Evolutionary conservation across 306 rosid genomes (phyloP), one percentile per base, ranked within the genome.

Genomic region (Quillaja saponaria): DNA sequence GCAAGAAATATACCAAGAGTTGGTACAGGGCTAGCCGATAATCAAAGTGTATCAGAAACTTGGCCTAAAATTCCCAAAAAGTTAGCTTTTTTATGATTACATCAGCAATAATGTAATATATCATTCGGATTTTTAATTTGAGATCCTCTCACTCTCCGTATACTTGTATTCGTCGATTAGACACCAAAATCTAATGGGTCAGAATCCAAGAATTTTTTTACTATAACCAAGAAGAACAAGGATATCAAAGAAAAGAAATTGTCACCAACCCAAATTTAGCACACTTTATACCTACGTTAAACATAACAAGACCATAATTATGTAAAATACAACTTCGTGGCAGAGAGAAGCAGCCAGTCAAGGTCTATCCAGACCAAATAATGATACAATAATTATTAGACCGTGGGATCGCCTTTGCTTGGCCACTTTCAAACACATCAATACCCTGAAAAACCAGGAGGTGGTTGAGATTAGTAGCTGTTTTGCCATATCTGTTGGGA

Each of bases 401-500:
- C 75, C 68, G 64, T 59, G 46, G 45, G 57, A 71, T 68, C 53
- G 76, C 84, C 91, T 78, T 53, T 33, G 67, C 67, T 63, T 78
- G 84, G 82, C 90, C 85, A 80, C 89, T 77, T 73, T 67, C 66
- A 82, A 80, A 75, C 79, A 33, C 75, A 68, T 66, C 72, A 74
- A 51, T 85, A 74, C 87, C 87, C 87, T 55, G 79, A 81, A 77
- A 86, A 82, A 39, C 10, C 13, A 39, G 10, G 44, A 76, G 79
- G 71, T 70, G 76, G 69, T 56, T 54, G n/a, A n/a, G n/a, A n/a
- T n/a, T 85, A 94, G 88, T 94, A 94, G 84, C 77, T 82, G 89
- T 89, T 87, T 67, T 90, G 99, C 99, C 99, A 94, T 68, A 94
- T 33, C 64, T 89, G 97, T 67, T 87, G 99, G 62, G 97, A 85